Conservation (phyloP, 2,329 filamentous ascomycete species). For the Hypoxylon sp. region DNA sequence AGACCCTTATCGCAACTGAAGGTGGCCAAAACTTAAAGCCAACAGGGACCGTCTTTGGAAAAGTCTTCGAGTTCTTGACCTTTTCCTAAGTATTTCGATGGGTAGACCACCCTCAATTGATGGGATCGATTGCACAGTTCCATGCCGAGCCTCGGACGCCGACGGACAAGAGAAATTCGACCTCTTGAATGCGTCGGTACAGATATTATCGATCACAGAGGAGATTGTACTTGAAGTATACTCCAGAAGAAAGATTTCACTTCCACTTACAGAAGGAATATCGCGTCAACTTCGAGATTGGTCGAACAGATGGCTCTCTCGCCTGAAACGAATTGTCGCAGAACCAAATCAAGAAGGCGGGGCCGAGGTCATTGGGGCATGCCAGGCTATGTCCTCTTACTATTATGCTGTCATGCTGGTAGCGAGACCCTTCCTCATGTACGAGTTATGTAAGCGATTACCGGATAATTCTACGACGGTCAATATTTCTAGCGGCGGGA, state of each 20-base stretch:
- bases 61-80: conserved; percentile 63
- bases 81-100: conserved; percentile 66
- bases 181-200: conserved; percentile 63
- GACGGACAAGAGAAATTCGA: conserved; percentile 57
- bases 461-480: conserved; percentile 49
- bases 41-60: conserved; percentile 63
- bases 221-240: conserved; percentile 64
- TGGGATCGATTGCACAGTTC: conserved; percentile 66
- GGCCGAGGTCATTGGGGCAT: conserved; percentile 58
- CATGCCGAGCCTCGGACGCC: conserved; percentile 55
- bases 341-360: conserved; percentile 43
- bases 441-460: conserved; percentile 62
- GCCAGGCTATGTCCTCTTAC: conserved; percentile 64
- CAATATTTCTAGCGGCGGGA: conserved; percentile 42
- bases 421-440: conserved; percentile 67
- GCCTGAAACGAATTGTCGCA: conserved; percentile 56
- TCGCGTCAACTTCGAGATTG: conserved; percentile 65
- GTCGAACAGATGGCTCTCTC: conserved; percentile 61
- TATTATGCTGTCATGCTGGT: conserved; percentile 70
- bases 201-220: conserved; percentile 65
- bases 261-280: conserved; percentile 65
- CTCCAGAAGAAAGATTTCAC: conserved; percentile 64
- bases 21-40: conserved; percentile 1
- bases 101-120: conserved; percentile 65
- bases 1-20: neutral